Percentiles rank a stretch among this genome's conserved stretches.
Conservation (phyloP, 2,329 filamentous ascomycete genomes). For the Dothideomycetes sp. region DNA sequence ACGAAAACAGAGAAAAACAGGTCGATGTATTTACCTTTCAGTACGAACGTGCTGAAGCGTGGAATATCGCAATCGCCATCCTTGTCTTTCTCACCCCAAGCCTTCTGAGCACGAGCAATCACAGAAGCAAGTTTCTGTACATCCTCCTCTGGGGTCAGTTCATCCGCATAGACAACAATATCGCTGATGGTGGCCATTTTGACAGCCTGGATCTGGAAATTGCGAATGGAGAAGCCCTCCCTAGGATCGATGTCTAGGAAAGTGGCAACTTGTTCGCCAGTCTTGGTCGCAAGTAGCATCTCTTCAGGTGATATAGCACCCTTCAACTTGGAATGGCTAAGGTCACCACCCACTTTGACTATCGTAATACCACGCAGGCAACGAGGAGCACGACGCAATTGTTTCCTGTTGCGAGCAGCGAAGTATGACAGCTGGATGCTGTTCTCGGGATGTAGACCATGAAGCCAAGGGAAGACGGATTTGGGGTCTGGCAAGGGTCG, state of each 20-base stretch:
- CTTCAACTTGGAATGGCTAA: constrained; percentile 67
- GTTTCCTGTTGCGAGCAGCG: constrained; percentile 60
- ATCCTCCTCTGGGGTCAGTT: constrained; percentile 51
- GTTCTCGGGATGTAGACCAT: constrained; percentile 84
- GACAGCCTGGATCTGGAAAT: constrained; percentile 91
- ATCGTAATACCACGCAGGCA: constrained; percentile 75
- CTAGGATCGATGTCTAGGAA: constrained; percentile 79
- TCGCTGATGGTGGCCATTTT: constrained; percentile 85
- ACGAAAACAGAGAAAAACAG: no score
- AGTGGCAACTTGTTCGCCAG: constrained; percentile 40
- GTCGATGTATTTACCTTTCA: constrained; percentile 44
- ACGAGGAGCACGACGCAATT: constrained; percentile 56
- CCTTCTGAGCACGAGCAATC: constrained; percentile 66
- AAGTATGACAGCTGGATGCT: constrained; percentile 87
- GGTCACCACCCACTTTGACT: constrained; percentile 79
- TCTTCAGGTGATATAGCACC: constrained; percentile 78
- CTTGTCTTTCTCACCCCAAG: constrained; percentile 57
- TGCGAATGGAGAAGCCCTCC: constrained; percentile 89
- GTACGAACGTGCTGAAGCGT: constrained; percentile 75
- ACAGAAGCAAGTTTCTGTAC: constrained; percentile 54
- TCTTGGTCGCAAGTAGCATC: constrained; percentile 48
- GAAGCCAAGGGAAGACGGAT: constrained; percentile 92
- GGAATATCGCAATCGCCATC: constrained; percentile 23
- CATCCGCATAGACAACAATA: constrained; percentile 82
- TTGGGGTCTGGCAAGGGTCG: constrained; percentile 77